Conservation (phyloP, 2,329 filamentous ascomycete genomes). For the Cladosporium sp. region DNA sequence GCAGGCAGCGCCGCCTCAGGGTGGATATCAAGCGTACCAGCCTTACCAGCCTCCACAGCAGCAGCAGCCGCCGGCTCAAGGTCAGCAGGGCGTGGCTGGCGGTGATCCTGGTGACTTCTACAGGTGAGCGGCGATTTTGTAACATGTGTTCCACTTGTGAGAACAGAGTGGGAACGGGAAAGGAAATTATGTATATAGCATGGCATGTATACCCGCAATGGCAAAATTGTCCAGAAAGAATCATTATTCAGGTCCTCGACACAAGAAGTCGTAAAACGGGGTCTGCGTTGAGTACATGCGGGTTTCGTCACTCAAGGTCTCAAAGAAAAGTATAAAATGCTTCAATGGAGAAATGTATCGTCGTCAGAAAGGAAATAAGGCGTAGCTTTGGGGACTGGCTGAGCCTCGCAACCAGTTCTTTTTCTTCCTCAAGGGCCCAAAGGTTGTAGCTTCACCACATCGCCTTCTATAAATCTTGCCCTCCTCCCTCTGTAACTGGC, state of each 20-base stretch:
- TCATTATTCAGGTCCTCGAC: not conserved
- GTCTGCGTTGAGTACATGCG: too few species aligned
- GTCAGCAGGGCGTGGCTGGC: slow-evolving; percentile 26
- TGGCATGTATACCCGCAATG: slow-evolving; percentile 17
- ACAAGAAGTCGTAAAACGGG: not conserved
- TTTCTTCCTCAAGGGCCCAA: not conserved
- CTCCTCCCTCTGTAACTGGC: slow-evolving; percentile 13
- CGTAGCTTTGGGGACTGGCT: not conserved
- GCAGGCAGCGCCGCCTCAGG: slow-evolving; percentile 2
- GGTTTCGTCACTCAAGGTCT: not conserved
- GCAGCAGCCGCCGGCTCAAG: slow-evolving; percentile 26
- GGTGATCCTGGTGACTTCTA: slow-evolving; percentile 42
- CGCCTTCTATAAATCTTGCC: slow-evolving; percentile 1
- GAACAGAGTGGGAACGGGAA: not conserved
- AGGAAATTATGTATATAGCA: slow-evolving; percentile 4
- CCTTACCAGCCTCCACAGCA: slow-evolving; percentile 35
- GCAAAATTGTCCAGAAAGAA: not conserved
- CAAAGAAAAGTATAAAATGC: not conserved
- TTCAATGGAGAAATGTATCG: not conserved
- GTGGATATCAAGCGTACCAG: slow-evolving; percentile 38
- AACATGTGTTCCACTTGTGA: not conserved
- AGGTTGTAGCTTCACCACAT: slow-evolving; percentile 5
- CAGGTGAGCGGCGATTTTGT: slow-evolving; percentile 26
- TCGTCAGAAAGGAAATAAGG: not conserved
- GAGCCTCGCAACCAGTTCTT: not conserved